phyloP scores from a whole-genome alignment of 371 early-diverging fungal species.

The Mucor sp. region DNA sequence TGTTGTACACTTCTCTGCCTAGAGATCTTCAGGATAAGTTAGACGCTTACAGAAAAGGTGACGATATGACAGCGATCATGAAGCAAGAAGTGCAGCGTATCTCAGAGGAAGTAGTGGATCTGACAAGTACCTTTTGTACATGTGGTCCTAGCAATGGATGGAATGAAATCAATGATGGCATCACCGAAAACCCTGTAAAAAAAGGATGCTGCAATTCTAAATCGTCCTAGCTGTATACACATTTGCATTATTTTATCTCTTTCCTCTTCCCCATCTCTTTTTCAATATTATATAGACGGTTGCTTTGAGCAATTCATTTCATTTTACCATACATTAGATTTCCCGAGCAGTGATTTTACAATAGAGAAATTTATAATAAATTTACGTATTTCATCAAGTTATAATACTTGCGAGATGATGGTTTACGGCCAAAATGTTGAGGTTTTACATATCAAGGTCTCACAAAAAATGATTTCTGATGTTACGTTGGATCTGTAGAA shows the following conservation, averaged over 20 bases:
- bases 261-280: background rate
- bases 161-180: conserved; percentile 1
- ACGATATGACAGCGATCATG: conserved; percentile 23
- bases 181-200: conserved; percentile 5
- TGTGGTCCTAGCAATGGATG: conserved; percentile 26
- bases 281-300: background rate
- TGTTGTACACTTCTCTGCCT: conserved; percentile 31
- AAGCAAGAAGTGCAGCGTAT: conserved; percentile 30
- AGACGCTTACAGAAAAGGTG: conserved; percentile 21
- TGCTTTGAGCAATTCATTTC: background rate
- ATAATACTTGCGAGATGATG: too few relatives aligned
- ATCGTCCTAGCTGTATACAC: background rate
- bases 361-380: too few relatives aligned
- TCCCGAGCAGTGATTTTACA: too few relatives aligned
- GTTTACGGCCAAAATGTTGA: too few relatives aligned
- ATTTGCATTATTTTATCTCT: background rate
- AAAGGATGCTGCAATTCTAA: conserved; percentile 4
- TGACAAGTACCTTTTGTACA: conserved; percentile 32
- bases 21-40: conserved; percentile 29
- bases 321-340: too few relatives aligned
- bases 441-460: too few relatives aligned
- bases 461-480: too few relatives aligned
- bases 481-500: too few relatives aligned
- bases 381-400: too few relatives aligned
- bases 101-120: conserved; percentile 29